phyloP scores from a whole-genome alignment of 2,329 filamentous ascomycete genomes.

The Fusarium nisikadoi region DNA sequence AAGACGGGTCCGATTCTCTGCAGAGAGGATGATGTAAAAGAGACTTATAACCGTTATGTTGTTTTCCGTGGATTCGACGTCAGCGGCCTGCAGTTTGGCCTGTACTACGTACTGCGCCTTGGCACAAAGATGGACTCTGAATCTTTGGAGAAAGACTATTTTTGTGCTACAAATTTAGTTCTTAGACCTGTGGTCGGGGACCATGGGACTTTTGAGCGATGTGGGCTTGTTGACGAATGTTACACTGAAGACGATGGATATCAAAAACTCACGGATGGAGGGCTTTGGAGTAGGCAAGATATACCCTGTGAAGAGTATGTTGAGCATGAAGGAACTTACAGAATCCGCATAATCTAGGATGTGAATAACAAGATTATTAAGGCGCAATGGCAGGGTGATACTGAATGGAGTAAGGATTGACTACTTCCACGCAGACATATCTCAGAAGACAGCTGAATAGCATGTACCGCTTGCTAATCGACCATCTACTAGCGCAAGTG shows the following conservation, averaged over 20 bases:
- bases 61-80: neutral
- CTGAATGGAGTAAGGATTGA: neutral
- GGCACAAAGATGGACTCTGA: neutral
- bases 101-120: neutral
- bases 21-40: neutral
- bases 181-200: neutral
- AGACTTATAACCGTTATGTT: neutral
- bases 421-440: too few relatives aligned
- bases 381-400: too few relatives aligned
- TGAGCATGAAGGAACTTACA: neutral
- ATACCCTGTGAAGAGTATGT: neutral
- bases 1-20: neutral
- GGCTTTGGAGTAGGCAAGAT: neutral
- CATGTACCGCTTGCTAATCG: too few relatives aligned
- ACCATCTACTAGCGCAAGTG: neutral
- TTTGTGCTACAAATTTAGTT: neutral
- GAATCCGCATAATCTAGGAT: neutral
- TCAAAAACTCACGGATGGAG: neutral
- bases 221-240: neutral
- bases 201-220: neutral
- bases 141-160: rapidly evolving
- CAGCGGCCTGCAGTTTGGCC: neutral
- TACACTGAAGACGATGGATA: rapidly evolving
- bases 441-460: neutral
- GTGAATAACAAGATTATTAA: neutral